Evolutionary conservation across 179 eudicot genomes (phyloP).

Genomic region (Spinacia oleracea): DNA sequence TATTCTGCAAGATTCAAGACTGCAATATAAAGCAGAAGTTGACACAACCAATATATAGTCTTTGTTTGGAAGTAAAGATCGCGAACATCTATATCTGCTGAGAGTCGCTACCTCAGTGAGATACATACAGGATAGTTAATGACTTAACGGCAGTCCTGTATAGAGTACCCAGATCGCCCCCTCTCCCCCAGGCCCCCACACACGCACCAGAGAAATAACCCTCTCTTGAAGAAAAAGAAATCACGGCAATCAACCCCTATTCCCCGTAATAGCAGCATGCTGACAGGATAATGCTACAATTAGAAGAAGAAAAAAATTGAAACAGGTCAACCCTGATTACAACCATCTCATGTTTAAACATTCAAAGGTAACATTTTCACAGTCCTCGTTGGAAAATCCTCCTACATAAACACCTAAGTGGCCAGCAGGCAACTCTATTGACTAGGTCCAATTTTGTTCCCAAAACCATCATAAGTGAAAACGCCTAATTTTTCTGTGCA

Average conservation of each 20-base stretch:
- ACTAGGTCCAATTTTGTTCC: not conserved
- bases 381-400: not conserved
- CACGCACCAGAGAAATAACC: not conserved
- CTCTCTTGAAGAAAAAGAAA: too few species aligned
- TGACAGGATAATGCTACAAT: too few species aligned
- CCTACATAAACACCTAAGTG: not conserved
- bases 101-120: not conserved
- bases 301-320: too few species aligned
- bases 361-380: not conserved
- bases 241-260: too few species aligned
- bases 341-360: too few species aligned
- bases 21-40: not conserved
- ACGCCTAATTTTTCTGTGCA: too few species aligned
- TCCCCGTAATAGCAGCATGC: too few species aligned
- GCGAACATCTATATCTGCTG: not conserved
- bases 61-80: too few species aligned
- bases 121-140: not conserved
- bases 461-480: not conserved
- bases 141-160: not conserved
- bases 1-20: too few species aligned
- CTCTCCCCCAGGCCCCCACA: not conserved
- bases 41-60: not conserved
- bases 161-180: too few species aligned
- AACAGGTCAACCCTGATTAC: too few species aligned
- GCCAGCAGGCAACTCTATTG: not conserved